Base-by-base conservation (phyloP, 2,329 filamentous ascomycete species). In the Colletotrichum orbiculare region DNA sequence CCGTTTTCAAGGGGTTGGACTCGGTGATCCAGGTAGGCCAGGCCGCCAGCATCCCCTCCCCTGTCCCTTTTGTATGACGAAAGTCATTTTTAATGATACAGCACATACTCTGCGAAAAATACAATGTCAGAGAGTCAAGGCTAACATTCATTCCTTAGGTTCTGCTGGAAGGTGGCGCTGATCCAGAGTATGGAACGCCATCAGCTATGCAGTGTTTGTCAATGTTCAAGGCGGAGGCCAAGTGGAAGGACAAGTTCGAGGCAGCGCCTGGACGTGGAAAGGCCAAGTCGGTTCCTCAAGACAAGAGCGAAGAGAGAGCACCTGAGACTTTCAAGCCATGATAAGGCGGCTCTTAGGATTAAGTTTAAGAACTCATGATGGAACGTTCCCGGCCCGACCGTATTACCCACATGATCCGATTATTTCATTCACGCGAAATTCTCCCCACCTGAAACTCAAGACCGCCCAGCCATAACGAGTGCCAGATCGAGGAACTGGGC, bases 1-100 rank as follows among this genome's bases (percentile, higher is more conserved):
- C 90, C 0, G 87, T 93, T 9, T 93, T 93, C 75, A 93, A 93
- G 75, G 87, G 86, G 8, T 88, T 90, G 71, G 83, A 85, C 62
- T 85, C 84, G 4, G 86, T 92, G 4, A 83, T 92, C 11, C 84
- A 86, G 73, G 83, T 85, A 68, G 57, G 75, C 67, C n/a, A n/a
- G n/a, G n/a, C n/a, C n/a, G n/a, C n/a, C 9, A 12, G 33, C 17
- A 25, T 4, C 25, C 25, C 25, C 25, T 25, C 25, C 25, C 25
- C 25, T 5, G 25, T 25, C 25, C 5, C 25, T 25, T 4, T 25
- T 25, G 4, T 25, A 4, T 25, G 25, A 25, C 4, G 25, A 5
- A 38, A 25, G 9, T 13, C 11, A 41, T 41, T 17, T 17, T 17
- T 3, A 17, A 17, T 17, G 3, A 17, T 3, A 17, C 2, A 17